Conservation (phyloP, 352 stramenopile species). For the Pythium dissotocum region DNA sequence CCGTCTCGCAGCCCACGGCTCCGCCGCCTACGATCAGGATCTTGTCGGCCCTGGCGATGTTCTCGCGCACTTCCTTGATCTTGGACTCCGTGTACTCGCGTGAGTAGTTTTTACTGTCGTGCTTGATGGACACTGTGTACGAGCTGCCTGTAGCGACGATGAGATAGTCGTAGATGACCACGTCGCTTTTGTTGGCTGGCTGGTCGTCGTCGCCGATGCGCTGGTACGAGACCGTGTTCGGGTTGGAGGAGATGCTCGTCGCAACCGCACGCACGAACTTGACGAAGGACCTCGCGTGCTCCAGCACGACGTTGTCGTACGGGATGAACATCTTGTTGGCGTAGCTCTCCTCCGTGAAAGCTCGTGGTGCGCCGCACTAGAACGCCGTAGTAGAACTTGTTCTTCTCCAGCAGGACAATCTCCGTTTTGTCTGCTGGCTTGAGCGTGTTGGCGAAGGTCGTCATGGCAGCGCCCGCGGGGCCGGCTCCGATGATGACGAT, state of each 20-base stretch:
- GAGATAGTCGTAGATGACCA: slow-evolving; percentile 56
- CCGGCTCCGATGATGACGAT: slow-evolving; percentile 58
- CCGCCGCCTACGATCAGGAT: slow-evolving; percentile 55
- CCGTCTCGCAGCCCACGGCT: slow-evolving; percentile 53
- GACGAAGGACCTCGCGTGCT: slow-evolving; percentile 7
- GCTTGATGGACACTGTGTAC: slow-evolving; percentile 64
- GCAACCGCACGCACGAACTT: slow-evolving; percentile 6
- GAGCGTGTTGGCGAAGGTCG: slow-evolving; percentile 40
- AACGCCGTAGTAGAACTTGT: slow-evolving; percentile 42
- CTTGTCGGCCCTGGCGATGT: slow-evolving; percentile 36
- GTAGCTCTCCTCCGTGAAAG: slow-evolving; percentile 46
- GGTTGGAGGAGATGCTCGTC: slow-evolving; percentile 20
- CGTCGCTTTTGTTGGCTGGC: slow-evolving; percentile 25
- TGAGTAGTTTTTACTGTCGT: not conserved
- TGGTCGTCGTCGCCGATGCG: slow-evolving; percentile 36
- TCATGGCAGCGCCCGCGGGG: slow-evolving; percentile 35
- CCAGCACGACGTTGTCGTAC: slow-evolving; percentile 46
- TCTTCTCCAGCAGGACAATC: slow-evolving; percentile 61
- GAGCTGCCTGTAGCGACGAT: slow-evolving; percentile 60
- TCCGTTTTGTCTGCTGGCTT: slow-evolving; percentile 35
- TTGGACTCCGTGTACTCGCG: slow-evolving; percentile 28
- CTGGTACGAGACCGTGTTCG: slow-evolving; percentile 41
- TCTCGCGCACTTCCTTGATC: slow-evolving; percentile 27
- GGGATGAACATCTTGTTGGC: slow-evolving; percentile 59
- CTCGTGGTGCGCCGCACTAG: slow-evolving; percentile 44